Evolutionary conservation across 805 yeast genomes (phyloP), one percentile per base, ranked within the genome.

Genomic region (Sugiyamaella floridensis): DNA sequence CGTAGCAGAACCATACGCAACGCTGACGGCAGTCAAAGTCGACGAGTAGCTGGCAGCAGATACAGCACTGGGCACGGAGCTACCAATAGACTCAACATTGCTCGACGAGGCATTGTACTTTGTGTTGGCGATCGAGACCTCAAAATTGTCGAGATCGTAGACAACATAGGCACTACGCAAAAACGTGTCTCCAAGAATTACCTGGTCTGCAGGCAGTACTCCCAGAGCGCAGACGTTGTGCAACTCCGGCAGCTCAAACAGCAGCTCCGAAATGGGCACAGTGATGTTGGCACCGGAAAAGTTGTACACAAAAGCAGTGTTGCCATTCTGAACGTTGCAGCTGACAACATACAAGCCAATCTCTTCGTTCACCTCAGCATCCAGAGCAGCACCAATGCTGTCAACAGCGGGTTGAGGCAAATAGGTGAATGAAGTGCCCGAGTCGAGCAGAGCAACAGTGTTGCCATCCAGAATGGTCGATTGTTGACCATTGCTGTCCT

Each of bases 141-240:
- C 74, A 47, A 65, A 67, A 60, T 76, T 77, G 20, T 83, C 87
- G 49, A 83, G 70, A 64, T 86, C 86, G 65, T 77, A 83, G 15
- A 83, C 88, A 28, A 79, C 76, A 63, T 85, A 86, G 5, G 83
- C 84, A 43, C 78, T 75, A 50, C 86, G 73, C 57, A 86, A 67
- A 63, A 85, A 78, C 45, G 78, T 75, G 63, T 83, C 89, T 9
- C 93, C 93, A 40, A 86, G 70, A 52, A 82, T 73, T 44, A 44
- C 32, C 16, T 22, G 15, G 45, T 50, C 52, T 12, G 50, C 22
- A 43, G 54, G 54, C 44, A 55, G 40, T 19, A 55, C 19, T 2
- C 52, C 57, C 15, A 55, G 15, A 7, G 47, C 55, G 40, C 57
- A 55, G 19, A 53, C 34, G 29, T 26, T 40, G 40, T 45, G 15